Evolutionary conservation across 768 basidiomycete genomes (phyloP), one percentile per base, ranked within the genome.

Genomic region (Pleurotus cornucopiae): DNA sequence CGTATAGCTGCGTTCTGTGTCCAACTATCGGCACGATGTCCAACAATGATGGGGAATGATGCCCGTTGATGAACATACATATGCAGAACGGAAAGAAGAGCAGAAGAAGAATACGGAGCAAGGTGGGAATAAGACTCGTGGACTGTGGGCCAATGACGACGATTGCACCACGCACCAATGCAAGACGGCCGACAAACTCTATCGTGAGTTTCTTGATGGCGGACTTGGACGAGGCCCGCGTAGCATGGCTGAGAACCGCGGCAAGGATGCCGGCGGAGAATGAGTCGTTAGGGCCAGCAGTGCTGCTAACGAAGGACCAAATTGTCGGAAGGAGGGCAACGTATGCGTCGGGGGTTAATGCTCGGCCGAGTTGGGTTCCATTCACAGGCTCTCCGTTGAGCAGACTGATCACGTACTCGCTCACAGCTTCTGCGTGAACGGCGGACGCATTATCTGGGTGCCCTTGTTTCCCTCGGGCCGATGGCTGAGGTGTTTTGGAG

Each of bases 171-270:
- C 81, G 66, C 60, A 95, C 93, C 61, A 94, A 72, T 34, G 85
- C 68, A 5, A 94, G 68, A 12, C 86, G 74, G 23, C 80, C 83
- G 18, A 96, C 67, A 68, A 97, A 96, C 61, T 89, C 87, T 46
- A 91, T 75, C 5, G 89, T 86, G 25, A 78, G 60, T 53, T 76
- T 72, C 70, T 94, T 93, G 39, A 81, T 77, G 6, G 77, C 75
- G 12, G 88, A 85, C 49, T 75, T 81, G 14, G 87, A 82, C 0
- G 80, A 71, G 1, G 78, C 71, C 58, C 79, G 80, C 11, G 78
- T 68, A 1, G 87, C 82, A 63, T 96, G 91, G 23, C 85, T 81
- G 21, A 93, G 66, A 2, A 80, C 73, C 6, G 86, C 87, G 21
- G 67, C 66, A 18, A 85, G 70, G 48, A 88, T 75, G 56, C 71